phyloP scores from a whole-genome alignment of 352 stramenopile species.

The Phytophthora cajani region DNA sequence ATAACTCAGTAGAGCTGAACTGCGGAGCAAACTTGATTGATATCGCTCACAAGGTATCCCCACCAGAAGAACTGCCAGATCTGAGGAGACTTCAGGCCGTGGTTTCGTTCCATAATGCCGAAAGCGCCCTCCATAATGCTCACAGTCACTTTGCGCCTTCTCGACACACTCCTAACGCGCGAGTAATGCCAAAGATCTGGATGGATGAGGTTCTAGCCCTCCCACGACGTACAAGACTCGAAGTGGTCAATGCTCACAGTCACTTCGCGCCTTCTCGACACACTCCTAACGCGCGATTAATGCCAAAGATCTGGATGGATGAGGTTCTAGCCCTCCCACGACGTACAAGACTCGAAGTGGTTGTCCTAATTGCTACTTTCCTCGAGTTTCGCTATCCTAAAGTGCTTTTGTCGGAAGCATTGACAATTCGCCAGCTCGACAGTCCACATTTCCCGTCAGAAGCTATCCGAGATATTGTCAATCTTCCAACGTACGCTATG shows the following conservation, averaged over 20 bases:
- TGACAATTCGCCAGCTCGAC: constrained; percentile 55
- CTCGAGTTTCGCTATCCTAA: constrained; percentile 53
- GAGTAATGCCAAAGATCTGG: constrained; percentile 43
- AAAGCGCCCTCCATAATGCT: constrained; percentile 53
- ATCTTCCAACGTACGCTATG: constrained; percentile 54
- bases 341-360: constrained; percentile 41
- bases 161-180: constrained; percentile 39
- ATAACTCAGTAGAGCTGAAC: constrained; percentile 1
- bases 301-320: constrained; percentile 44
- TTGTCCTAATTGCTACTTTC: constrained; percentile 40
- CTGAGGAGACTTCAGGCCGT: constrained; percentile 48
- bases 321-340: constrained; percentile 39
- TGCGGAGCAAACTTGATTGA: constrained; percentile 24
- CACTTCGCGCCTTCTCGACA: constrained; percentile 52
- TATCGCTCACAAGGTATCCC: constrained; percentile 22
- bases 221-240: constrained; percentile 32
- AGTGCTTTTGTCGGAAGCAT: constrained; percentile 48
- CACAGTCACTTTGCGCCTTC: constrained; percentile 53
- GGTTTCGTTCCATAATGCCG: constrained; percentile 53
- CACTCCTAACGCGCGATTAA: constrained; percentile 32
- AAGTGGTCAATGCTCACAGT: constrained; percentile 54
- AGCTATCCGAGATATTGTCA: constrained; percentile 42
- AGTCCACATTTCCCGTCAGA: constrained; percentile 19
- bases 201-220: constrained; percentile 41
- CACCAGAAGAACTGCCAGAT: constrained; percentile 28